Evolutionary conservation across 2,329 filamentous ascomycete species (phyloP).

Genomic region (Talaromyces funiculosus): DNA sequence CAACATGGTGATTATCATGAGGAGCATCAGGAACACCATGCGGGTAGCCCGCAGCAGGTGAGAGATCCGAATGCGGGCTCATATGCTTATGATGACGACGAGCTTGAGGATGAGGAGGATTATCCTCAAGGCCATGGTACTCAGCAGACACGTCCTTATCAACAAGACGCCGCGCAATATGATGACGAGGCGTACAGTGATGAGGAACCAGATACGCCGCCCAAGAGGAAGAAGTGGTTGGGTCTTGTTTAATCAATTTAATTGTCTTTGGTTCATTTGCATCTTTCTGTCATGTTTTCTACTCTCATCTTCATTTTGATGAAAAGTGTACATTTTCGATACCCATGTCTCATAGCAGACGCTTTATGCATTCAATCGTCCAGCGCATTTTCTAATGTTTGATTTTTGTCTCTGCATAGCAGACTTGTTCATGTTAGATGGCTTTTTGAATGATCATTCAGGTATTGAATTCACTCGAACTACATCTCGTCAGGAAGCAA

Average conservation of each 20-base stretch:
- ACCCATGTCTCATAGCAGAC: neutral
- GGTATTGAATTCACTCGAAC: neutral
- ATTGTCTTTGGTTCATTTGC: neutral
- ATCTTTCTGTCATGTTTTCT: neutral
- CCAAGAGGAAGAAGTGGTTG: slow-evolving; percentile 31
- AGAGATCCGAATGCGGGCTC: neutral
- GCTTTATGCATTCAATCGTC: neutral
- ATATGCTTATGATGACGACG: slow-evolving; percentile 13
- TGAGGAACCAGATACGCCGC: slow-evolving; percentile 9
- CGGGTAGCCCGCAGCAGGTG: neutral
- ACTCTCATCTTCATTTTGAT: neutral
- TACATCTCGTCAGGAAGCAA: neutral
- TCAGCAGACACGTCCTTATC: neutral
- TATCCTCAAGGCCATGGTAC: neutral
- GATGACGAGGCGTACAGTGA: slow-evolving; percentile 14
- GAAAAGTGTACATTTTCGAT: slow-evolving; percentile 4
- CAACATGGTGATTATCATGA: neutral
- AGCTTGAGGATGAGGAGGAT: slow-evolving; percentile 15
- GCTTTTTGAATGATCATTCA: neutral
- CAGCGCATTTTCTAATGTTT: neutral
- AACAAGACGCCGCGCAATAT: neutral
- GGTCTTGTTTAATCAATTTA: slow-evolving; percentile 12
- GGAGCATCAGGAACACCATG: neutral
- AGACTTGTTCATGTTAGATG: neutral
- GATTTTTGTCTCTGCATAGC: neutral